Evolutionary conservation across 75 land plant species (phyloP).

Genomic region (Adiantum capillusveneris): DNA sequence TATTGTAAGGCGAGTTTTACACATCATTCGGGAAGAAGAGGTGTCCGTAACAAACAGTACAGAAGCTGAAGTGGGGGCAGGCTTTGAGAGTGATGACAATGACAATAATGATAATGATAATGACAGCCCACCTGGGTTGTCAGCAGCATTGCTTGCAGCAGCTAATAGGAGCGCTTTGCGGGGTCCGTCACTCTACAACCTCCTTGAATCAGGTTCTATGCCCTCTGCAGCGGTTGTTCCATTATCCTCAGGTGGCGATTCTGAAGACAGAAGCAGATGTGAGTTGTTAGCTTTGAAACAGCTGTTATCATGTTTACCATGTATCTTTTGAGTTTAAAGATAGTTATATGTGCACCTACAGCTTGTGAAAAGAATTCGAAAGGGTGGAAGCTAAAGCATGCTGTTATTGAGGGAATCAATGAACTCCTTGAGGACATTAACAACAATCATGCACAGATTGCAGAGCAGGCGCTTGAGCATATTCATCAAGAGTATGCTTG

Average conservation of each 20-base stretch:
- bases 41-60: slow-evolving; percentile 53
- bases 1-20: slow-evolving; percentile 87
- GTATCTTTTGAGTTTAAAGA: background rate
- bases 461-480: slow-evolving; percentile 98
- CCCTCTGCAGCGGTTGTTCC: slow-evolving; percentile 40
- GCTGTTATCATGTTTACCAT: background rate
- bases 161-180: slow-evolving; percentile 82
- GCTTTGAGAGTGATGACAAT: slow-evolving; percentile 78
- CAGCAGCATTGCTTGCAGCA: slow-evolving; percentile 87
- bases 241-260: slow-evolving; percentile 76
- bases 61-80: slow-evolving; percentile 42
- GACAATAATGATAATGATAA: slow-evolving; percentile 57
- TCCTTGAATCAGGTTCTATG: slow-evolving; percentile 69
- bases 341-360: slow-evolving; percentile 16
- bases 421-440: slow-evolving; percentile 81
- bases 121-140: slow-evolving; percentile 43
- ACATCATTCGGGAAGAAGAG: slow-evolving; percentile 93
- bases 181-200: slow-evolving; percentile 87
- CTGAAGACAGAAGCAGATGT: slow-evolving; percentile 93
- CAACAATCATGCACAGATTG: slow-evolving; percentile 86
- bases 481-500: slow-evolving; percentile 87
- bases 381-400: slow-evolving; percentile 80
- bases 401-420: slow-evolving; percentile 92
- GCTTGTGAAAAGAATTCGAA: slow-evolving; percentile 84
- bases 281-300: slow-evolving; percentile 13